phyloP scores from a whole-genome alignment of 2,329 filamentous ascomycete genomes.

The Penicillium paneum region DNA sequence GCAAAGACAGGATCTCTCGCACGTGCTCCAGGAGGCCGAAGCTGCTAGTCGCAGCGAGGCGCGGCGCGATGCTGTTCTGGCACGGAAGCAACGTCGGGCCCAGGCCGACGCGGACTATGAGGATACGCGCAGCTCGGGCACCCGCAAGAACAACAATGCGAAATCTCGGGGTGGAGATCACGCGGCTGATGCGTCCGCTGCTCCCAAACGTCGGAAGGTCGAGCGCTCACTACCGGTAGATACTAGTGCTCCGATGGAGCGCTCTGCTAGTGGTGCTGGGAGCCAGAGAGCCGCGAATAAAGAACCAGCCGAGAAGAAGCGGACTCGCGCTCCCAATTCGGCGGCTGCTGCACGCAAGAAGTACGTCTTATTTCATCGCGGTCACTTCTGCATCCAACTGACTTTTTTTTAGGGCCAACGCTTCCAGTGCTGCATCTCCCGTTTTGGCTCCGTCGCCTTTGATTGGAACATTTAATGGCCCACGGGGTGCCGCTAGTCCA shows the following conservation, averaged over 20 bases:
- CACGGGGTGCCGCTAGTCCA: conserved; percentile 62
- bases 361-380: conserved; percentile 48
- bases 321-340: conserved; percentile 68
- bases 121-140: conserved; percentile 50
- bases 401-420: conserved; percentile 45
- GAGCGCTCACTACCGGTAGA: conserved; percentile 57
- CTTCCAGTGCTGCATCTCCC: conserved; percentile 59
- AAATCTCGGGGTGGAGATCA: conserved; percentile 47
- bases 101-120: conserved; percentile 78
- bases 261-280: conserved; percentile 37
- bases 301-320: conserved; percentile 68
- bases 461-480: conserved; percentile 58
- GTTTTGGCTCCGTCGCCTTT: conserved; percentile 74
- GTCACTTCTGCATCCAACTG: conserved; percentile 8
- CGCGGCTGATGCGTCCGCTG: conserved; percentile 23
- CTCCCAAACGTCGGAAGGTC: conserved; percentile 72
- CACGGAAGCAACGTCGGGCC: conserved; percentile 70
- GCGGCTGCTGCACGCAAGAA: conserved; percentile 67
- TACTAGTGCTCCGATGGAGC: conserved; percentile 38
- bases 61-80: conserved; percentile 74
- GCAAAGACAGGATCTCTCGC: conserved; percentile 60
- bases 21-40: conserved; percentile 77
- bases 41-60: conserved; percentile 80
- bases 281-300: conserved; percentile 47
- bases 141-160: conserved; percentile 56